Evolutionary conservation across 1,139 yeast species (phyloP), one percentile per base, ranked within the genome.

Genomic region (Saccharomyces uvarum): DNA sequence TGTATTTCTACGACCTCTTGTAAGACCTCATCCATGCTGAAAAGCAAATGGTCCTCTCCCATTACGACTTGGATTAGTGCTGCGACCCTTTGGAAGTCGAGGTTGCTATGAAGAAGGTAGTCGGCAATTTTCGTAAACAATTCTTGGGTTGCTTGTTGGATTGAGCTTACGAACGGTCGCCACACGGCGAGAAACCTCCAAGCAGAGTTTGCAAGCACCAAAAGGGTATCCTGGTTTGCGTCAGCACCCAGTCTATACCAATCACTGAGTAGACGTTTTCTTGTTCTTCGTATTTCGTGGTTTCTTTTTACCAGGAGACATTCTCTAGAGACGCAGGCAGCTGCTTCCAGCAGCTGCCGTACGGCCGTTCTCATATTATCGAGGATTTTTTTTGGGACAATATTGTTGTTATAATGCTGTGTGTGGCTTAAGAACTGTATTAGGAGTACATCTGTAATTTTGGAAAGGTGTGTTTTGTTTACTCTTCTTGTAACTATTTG

Each of bases 161-260:
- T 95, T 84, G 53, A 88, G 84, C 65, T 86, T 83, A 67, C 83
- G 87, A 55, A 38, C 4, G 24, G 24, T 38, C 44, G 24, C 44
- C 44, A 38, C 1, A 38, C 44, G 13, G 7, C 24, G 13, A 38
- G 44, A 38, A 38, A 38, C n/a, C 44, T 38, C 44, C 44, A 38
- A 21, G 44, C 44, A 9, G 44, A 38, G 44, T 38, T 38, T 2
- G 19, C 44, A 2, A 38, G 24, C 8, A 38, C 5, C 16, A 38
- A 38, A 2, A 38, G 24, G 24, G 44, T 5, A 38, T 38, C 44
- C n/a, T 87, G 89, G 64, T 87, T 89, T 2, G 97, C 97, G 63
- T 87, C 86, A 8, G 86, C 81, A 80, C 91, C 90, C 49, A 93
- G 75, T 57, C 85, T 86, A 54, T 95, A 91, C 86, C 97, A 87